Evolutionary conservation across 2,329 filamentous ascomycete genomes (phyloP), one percentile per base, ranked within the genome.

Genomic region (Ophiosphaerella korrae): DNA sequence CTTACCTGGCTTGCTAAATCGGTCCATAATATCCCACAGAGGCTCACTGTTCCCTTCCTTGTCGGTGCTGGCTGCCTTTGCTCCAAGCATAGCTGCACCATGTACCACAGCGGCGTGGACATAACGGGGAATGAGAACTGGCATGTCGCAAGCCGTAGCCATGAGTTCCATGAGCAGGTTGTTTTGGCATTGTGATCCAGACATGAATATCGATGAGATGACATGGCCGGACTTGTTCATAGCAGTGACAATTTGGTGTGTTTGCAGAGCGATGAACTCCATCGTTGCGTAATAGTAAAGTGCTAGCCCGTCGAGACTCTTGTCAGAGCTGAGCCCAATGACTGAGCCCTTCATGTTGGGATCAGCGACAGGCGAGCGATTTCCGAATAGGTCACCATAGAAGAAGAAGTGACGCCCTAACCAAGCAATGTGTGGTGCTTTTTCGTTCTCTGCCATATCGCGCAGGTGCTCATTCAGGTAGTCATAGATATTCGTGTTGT

Each of bases 261-360:
- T 99, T 76, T 99, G 94, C 74, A 97, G 84, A 26, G 94, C 92
- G 66, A 99, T 97, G 76, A 97, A 97, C 77, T 99, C 94, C 85
- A 99, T 91, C 3, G 93, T 95, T 21, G 86, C 90, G 70, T 97
- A 97, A 78, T 99, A 99, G 77, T 92, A 88, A 18, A 97, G 78
- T 1, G 93, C 92, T 44, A 99, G 84, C 45, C 90, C 88, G 68
- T 96, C 90, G 42, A 94, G 83, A 63, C 86, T 89, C 74, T 90
- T 92, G 77, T 97, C 93, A 62, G 85, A 90, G 68, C 87, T 90
- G 52, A 99, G 80, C 14, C 94, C 94, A 55, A 97, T 87, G 57
- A 96, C 84, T 6, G 90, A 86, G 23, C 94, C 94, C 60, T 88
- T 89, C 94, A 99, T 99, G 76, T 86, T 89, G 23, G 93, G 82